phyloP scores from a whole-genome alignment of 2,329 filamentous ascomycete genomes.

The Pseudogymnoascus sp. region DNA sequence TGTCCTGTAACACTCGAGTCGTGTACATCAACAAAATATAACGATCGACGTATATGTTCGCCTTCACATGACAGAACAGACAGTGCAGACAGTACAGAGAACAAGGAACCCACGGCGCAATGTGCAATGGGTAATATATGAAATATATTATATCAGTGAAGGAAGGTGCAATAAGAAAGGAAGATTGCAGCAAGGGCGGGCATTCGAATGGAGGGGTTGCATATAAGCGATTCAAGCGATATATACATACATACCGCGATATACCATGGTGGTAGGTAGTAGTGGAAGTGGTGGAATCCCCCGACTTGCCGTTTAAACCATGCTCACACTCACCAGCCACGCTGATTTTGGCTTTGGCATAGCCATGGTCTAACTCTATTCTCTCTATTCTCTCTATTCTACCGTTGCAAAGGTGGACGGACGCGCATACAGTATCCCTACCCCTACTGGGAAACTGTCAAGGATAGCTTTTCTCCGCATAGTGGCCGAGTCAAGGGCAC shows the following conservation, averaged over 20 bases:
- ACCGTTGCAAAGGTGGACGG: not conserved
- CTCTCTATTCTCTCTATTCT: not conserved
- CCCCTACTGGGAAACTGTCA: not conserved
- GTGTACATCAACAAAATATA: conserved; percentile 2
- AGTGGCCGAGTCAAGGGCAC: not conserved
- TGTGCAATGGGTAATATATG: not conserved
- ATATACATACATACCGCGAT: not conserved
- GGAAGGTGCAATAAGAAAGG: conserved; percentile 8
- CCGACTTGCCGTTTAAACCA: not conserved
- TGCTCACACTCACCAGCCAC: not conserved
- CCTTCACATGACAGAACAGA: not conserved
- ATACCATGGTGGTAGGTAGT: not conserved
- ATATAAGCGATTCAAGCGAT: conserved; percentile 6
- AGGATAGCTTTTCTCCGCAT: not conserved
- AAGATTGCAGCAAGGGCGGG: not conserved
- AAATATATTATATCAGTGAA: not conserved
- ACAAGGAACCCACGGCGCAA: conserved; percentile 1
- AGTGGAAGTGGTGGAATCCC: not conserved
- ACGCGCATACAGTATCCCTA: not conserved
- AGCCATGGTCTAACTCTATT: not conserved
- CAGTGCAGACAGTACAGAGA: not conserved
- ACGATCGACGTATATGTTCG: not conserved
- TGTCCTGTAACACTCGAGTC: not conserved
- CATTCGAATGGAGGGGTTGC: not conserved
- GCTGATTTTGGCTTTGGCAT: not conserved